Evolutionary conservation across 2,329 filamentous ascomycete genomes (phyloP).

Genomic region (Penicillium aurantiogriseum): DNA sequence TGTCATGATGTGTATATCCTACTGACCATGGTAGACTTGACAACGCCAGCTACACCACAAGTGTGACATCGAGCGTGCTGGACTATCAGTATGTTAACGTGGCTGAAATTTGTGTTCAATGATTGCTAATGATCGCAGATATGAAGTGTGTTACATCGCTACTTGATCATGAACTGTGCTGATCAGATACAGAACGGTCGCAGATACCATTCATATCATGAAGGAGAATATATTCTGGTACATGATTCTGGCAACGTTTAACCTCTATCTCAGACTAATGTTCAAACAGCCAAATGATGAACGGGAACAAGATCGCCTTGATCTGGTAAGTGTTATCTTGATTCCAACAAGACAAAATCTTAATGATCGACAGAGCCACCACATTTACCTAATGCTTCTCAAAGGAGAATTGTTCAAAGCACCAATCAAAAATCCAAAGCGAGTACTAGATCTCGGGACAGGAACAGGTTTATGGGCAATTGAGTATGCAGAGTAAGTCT

Average conservation of each 20-base stretch:
- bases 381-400: constrained; percentile 36
- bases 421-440: constrained; percentile 26
- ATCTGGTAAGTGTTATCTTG: constrained; percentile 24
- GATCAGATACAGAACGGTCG: constrained; percentile 25
- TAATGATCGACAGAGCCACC: constrained; percentile 28
- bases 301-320: constrained; percentile 35
- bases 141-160: constrained; percentile 26
- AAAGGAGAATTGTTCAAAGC: constrained; percentile 29
- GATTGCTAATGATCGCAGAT: constrained; percentile 23
- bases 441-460: constrained; percentile 38
- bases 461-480: constrained; percentile 41
- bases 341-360: not conserved
- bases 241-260: not conserved
- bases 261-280: not conserved
- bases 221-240: constrained; percentile 29
- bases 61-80: constrained; percentile 32
- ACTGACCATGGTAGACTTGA: constrained; percentile 20
- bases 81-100: constrained; percentile 28
- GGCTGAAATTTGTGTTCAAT: not conserved
- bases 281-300: constrained; percentile 32
- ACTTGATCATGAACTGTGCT: not conserved
- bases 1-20: not conserved
- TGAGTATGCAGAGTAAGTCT: constrained; percentile 37
- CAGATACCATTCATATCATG: constrained; percentile 30
- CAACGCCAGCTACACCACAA: constrained; percentile 31